These are phyloP conservation scores for Macadamia tetraphylla DNA, from an alignment of 164 flowering plant species.

Conservation along the genomic window DNA sequence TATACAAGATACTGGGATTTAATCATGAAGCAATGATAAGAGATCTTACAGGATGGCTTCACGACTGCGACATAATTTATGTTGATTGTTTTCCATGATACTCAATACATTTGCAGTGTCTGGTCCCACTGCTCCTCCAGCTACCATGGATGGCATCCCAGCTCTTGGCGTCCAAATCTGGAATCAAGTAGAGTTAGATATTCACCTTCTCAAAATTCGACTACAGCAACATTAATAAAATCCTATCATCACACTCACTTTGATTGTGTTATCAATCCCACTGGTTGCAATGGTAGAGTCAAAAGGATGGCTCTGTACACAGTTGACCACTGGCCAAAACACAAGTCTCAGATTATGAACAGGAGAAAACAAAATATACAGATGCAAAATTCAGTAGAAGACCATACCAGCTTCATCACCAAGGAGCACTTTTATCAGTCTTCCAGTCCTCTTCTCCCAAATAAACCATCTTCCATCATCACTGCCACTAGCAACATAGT, in stretches of 20 bases:
- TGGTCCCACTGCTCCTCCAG: constrained; percentile 72
- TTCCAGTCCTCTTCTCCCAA: constrained; percentile 92
- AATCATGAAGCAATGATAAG: constrained; percentile 1
- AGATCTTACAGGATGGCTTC: constrained; percentile 59
- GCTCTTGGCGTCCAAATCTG: constrained; percentile 89
- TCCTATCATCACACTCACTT: constrained; percentile 36
- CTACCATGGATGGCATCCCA: constrained; percentile 64
- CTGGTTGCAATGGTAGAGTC: constrained; percentile 88
- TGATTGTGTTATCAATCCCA: constrained; percentile 91
- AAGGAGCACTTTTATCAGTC: constrained; percentile 82
- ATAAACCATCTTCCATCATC: constrained; percentile 99
- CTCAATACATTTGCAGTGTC: constrained; percentile 62
- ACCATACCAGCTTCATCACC: constrained; percentile 88
- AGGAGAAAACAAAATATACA: background rate
- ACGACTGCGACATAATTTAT: constrained; percentile 51
- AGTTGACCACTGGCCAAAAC: constrained; percentile 75
- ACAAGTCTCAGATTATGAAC: constrained; percentile 4
- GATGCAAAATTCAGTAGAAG: constrained; percentile 4
- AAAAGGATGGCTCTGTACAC: constrained; percentile 90
- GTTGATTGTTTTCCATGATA: constrained; percentile 77
- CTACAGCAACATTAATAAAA: background rate
- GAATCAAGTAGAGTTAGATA: constrained; percentile 15
- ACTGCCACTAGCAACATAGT: constrained; percentile 91
- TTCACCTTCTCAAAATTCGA: background rate
- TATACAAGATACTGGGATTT: background rate